These are phyloP conservation scores for Selaginella tamariscina DNA, from an alignment of 75 land plant species.

Conservation along the genomic window DNA sequence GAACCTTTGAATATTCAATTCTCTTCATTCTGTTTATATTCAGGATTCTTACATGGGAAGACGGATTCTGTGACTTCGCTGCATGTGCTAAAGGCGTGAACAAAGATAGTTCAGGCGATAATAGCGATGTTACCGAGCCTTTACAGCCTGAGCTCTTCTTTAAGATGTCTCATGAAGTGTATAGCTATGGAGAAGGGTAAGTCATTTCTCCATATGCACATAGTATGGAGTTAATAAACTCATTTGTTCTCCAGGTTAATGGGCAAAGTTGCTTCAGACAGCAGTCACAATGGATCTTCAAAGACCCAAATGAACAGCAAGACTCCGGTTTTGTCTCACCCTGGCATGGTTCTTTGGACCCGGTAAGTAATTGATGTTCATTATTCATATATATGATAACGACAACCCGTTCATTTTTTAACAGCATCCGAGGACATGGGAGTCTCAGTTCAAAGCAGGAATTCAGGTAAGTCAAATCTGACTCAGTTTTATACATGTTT, in stretches of 20 bases:
- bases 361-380: conserved; percentile 31
- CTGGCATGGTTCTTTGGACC: conserved; percentile 73
- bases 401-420: background rate
- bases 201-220: no score
- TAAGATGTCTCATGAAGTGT: conserved; percentile 36
- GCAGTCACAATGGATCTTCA: conserved; percentile 86
- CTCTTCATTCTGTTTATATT: background rate
- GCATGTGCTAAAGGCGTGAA: conserved; percentile 12
- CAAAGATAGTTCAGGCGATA: background rate
- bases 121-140: background rate
- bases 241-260: conserved; percentile 48
- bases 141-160: background rate
- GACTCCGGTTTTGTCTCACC: conserved; percentile 59
- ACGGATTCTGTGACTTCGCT: conserved; percentile 48
- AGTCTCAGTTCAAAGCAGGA: conserved; percentile 21
- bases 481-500: background rate
- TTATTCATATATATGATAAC: background rate
- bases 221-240: background rate
- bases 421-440: conserved; percentile 94
- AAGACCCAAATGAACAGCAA: conserved; percentile 64
- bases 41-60: conserved; percentile 89
- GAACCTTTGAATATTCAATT: background rate
- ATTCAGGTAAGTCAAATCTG: background rate
- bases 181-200: conserved; percentile 75
- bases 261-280: conserved; percentile 91